Percentiles rank a stretch among this genome's conserved stretches.
These are phyloP conservation scores for Luffa aegyptiaca DNA, from an alignment of 306 rosid species.

Conservation along the genomic window DNA sequence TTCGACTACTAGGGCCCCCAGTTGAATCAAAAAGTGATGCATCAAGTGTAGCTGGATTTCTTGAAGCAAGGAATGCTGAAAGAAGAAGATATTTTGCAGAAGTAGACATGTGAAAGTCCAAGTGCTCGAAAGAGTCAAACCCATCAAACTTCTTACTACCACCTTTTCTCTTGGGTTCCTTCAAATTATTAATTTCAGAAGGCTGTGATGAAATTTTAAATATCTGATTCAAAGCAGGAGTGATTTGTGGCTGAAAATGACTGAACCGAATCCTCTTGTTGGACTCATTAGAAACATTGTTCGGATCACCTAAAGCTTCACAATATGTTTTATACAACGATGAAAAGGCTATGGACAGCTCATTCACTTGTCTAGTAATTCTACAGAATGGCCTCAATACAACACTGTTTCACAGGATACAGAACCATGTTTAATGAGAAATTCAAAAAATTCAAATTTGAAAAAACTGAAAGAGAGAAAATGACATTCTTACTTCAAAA, in stretches of 20 bases:
- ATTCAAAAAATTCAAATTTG: slow-evolving; percentile 9
- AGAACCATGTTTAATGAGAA: slow-evolving; percentile 6
- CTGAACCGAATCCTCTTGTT: slow-evolving; percentile 47
- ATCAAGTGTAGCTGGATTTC: slow-evolving; percentile 95
- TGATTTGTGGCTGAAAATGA: slow-evolving; percentile 49
- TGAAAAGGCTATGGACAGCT: slow-evolving; percentile 51
- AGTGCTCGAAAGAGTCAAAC: slow-evolving; percentile 33
- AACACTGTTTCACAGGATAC: slow-evolving; percentile 39
- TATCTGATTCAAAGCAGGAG: slow-evolving; percentile 62
- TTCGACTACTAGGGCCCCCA: slow-evolving; percentile 66
- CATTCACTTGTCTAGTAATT: slow-evolving; percentile 63
- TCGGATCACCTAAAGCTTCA: slow-evolving; percentile 46
- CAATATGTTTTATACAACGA: slow-evolving; percentile 49
- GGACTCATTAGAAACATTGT: slow-evolving; percentile 50
- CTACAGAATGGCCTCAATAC: slow-evolving; percentile 59
- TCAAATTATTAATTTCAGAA: slow-evolving; percentile 28
- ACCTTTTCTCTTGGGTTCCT: slow-evolving; percentile 41
- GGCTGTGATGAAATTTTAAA: slow-evolving; percentile 53
- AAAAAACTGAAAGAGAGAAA: neutral
- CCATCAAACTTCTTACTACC: slow-evolving; percentile 31
- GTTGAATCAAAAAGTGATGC: slow-evolving; percentile 87
- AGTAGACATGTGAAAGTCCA: slow-evolving; percentile 76
- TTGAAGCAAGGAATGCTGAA: slow-evolving; percentile 93
- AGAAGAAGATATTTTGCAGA: slow-evolving; percentile 87
- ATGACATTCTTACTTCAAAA: slow-evolving; percentile 47